Evolutionary conservation across 1,284 basidiomycete genomes (phyloP).

Genomic region (Ceratobasidium sp.): DNA sequence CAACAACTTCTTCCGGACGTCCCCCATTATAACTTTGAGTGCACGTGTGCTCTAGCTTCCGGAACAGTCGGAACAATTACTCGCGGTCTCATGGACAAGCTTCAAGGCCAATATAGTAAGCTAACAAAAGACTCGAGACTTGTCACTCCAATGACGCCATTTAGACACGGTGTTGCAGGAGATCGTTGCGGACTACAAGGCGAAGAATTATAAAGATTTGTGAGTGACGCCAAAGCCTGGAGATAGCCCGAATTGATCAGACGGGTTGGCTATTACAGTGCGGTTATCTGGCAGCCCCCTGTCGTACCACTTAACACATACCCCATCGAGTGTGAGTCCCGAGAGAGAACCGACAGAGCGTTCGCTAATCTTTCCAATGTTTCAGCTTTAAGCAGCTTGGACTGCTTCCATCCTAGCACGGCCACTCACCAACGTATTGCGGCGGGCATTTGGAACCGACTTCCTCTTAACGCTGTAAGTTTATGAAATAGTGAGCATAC

Average conservation of each 20-base stretch:
- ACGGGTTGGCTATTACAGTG: slow-evolving; percentile 35
- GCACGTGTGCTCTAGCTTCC: slow-evolving; percentile 56
- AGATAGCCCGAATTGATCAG: slow-evolving; percentile 50
- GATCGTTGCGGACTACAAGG: slow-evolving; percentile 55
- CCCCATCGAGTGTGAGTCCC: slow-evolving; percentile 53
- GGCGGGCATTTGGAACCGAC: slow-evolving; percentile 58
- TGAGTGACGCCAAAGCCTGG: slow-evolving; percentile 49
- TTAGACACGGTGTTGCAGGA: slow-evolving; percentile 54
- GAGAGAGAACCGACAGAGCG: neutral
- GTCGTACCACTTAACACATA: slow-evolving; percentile 56
- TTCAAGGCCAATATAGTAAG: slow-evolving; percentile 55
- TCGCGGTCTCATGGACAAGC: slow-evolving; percentile 56
- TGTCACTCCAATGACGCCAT: neutral
- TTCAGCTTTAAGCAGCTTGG: slow-evolving; percentile 56
- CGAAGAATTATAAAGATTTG: slow-evolving; percentile 53
- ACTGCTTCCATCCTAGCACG: slow-evolving; percentile 60
- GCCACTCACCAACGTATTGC: slow-evolving; percentile 57
- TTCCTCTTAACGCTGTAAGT: slow-evolving; percentile 54
- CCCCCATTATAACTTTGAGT: slow-evolving; percentile 55
- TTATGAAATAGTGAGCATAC: neutral
- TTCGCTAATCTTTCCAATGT: neutral
- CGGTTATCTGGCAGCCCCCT: slow-evolving; percentile 56
- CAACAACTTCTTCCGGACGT: slow-evolving; percentile 51
- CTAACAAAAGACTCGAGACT: neutral
- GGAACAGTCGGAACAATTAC: slow-evolving; percentile 57